phyloP scores from a whole-genome alignment of 352 stramenopile genomes.

The Pythium sukuiense region DNA sequence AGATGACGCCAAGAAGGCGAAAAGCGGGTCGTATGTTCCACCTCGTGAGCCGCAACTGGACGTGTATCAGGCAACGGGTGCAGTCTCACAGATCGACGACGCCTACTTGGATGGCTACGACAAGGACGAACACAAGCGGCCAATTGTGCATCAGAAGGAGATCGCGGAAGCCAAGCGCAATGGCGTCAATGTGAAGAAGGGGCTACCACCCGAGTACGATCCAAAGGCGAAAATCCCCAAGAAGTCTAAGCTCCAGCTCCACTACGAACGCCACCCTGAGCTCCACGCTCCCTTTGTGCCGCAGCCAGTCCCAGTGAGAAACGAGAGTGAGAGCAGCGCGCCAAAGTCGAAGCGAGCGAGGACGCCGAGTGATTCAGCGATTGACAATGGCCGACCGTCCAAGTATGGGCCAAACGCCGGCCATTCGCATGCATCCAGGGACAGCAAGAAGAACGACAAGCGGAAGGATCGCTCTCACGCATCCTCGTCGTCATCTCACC shows the following conservation, averaged over 20 bases:
- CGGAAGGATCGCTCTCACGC: neutral
- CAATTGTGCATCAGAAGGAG: constrained; percentile 13
- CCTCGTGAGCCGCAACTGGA: constrained; percentile 20
- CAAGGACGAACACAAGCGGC: constrained; percentile 13
- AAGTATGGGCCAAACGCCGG: constrained; percentile 1
- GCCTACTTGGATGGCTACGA: constrained; percentile 5
- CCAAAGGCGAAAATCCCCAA: constrained; percentile 21
- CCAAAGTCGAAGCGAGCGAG: constrained; percentile 14
- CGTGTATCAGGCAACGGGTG: constrained; percentile 22
- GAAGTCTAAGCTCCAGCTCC: constrained; percentile 8
- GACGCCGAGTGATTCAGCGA: neutral
- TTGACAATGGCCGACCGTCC: constrained; percentile 1
- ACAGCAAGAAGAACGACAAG: neutral
- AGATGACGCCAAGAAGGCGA: constrained; percentile 7
- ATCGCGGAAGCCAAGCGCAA: constrained; percentile 20
- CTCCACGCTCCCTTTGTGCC: neutral
- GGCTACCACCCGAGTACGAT: constrained; percentile 12
- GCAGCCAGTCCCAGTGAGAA: neutral
- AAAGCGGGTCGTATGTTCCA: constrained; percentile 14
- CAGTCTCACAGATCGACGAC: constrained; percentile 15
- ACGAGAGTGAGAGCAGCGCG: neutral
- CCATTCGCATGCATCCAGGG: neutral
- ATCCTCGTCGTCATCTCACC: neutral
- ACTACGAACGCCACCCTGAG: constrained; percentile 1
- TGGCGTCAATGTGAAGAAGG: constrained; percentile 16